phyloP scores from a whole-genome alignment of 305 asterid genomes.

The Lippia alba region DNA sequence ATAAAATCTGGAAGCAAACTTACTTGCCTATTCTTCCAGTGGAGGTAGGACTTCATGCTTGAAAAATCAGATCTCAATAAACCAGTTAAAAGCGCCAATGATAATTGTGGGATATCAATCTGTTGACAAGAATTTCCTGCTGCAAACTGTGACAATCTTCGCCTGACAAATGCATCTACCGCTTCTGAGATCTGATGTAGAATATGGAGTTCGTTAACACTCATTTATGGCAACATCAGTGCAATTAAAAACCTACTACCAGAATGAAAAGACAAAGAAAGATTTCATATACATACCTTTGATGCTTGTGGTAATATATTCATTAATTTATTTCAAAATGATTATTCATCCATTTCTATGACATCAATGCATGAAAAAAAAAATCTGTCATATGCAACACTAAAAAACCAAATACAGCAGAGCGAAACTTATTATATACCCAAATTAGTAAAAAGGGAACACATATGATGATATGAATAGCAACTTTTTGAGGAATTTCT shows the following conservation, averaged over 20 bases:
- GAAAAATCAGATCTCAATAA: constrained; percentile 74
- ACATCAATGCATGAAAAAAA: neutral
- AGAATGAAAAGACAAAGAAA: neutral
- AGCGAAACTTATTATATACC: neutral
- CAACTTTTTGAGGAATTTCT: constrained; percentile 1
- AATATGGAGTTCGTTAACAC: constrained; percentile 20
- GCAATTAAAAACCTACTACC: neutral
- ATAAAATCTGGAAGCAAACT: constrained; percentile 25
- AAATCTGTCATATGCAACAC: neutral
- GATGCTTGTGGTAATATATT: neutral
- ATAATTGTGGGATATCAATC: constrained; percentile 77
- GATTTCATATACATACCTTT: neutral
- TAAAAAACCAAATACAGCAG: neutral
- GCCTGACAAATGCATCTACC: constrained; percentile 68
- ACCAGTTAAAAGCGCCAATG: constrained; percentile 81
- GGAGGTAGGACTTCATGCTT: constrained; percentile 69
- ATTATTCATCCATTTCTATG: neutral
- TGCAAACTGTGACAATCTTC: constrained; percentile 66
- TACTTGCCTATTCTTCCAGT: constrained; percentile 95
- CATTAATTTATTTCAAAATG: constrained; percentile 3
- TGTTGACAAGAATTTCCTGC: constrained; percentile 63
- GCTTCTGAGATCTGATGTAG: constrained; percentile 80
- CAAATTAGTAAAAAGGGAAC: neutral
- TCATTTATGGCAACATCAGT: constrained; percentile 3
- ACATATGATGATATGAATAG: neutral